Evolutionary conservation across 2,329 filamentous ascomycete genomes (phyloP).

Genomic region (Dactylellina sp.): DNA sequence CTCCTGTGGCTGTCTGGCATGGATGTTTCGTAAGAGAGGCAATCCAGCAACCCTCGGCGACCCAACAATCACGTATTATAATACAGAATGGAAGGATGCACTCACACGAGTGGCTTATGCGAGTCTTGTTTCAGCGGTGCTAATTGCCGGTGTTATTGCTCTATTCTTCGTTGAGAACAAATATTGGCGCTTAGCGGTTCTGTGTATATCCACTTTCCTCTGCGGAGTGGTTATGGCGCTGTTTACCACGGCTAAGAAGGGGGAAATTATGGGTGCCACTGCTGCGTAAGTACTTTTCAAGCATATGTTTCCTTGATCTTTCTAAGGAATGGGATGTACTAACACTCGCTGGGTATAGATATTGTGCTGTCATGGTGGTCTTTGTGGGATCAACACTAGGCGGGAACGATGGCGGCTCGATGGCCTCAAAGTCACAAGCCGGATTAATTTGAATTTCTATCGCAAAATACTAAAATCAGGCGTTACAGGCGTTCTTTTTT

Average conservation of each 20-base stretch:
- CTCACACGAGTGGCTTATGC: constrained; percentile 33
- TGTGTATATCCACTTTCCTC: constrained; percentile 47
- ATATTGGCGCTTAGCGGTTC: constrained; percentile 18
- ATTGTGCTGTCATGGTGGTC: constrained; percentile 53
- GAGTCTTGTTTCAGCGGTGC: constrained; percentile 19
- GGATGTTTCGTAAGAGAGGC: constrained; percentile 43
- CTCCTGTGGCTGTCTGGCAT: constrained; percentile 17
- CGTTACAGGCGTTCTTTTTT: constrained; percentile 1
- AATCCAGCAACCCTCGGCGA: constrained; percentile 43
- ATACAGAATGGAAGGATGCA: constrained; percentile 40
- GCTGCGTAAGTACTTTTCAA: constrained; percentile 42
- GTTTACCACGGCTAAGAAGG: constrained; percentile 53
- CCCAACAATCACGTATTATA: constrained; percentile 42
- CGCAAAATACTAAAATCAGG: background rate
- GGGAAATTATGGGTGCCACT: constrained; percentile 54
- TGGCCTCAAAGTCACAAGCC: background rate
- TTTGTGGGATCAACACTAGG: constrained; percentile 51
- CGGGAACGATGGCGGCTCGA: constrained; percentile 4
- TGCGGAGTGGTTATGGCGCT: constrained; percentile 44
- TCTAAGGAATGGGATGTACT: background rate
- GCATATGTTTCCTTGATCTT: background rate
- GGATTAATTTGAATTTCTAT: constrained; percentile 1
- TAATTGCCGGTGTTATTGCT: constrained; percentile 41
- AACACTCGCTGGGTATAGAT: constrained; percentile 17
- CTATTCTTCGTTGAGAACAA: constrained; percentile 30